Evolutionary conservation across 2,329 filamentous ascomycete genomes (phyloP).

Genomic region (Aspergillus intermedius): DNA sequence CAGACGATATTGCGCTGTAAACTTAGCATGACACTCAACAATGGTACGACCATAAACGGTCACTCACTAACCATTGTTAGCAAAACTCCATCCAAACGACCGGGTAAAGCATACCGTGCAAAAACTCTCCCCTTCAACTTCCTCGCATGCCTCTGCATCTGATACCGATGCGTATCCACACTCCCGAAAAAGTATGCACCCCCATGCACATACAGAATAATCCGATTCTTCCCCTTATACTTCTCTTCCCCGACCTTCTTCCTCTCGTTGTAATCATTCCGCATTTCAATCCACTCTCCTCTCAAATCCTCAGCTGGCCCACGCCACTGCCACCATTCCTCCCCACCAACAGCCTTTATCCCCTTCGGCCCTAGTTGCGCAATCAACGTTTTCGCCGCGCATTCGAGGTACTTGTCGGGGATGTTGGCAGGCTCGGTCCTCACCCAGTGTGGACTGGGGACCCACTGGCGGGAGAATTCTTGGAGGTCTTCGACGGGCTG

Average conservation of each 20-base stretch:
- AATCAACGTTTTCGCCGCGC: slow-evolving; percentile 61
- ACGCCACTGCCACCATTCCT: slow-evolving; percentile 86
- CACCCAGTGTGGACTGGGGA: slow-evolving; percentile 84
- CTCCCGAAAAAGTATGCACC: slow-evolving; percentile 95
- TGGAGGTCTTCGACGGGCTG: slow-evolving; percentile 92
- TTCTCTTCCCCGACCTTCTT: slow-evolving; percentile 42
- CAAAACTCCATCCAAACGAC: not conserved
- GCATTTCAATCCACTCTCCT: slow-evolving; percentile 97
- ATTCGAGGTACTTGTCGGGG: slow-evolving; percentile 54
- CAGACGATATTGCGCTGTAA: slow-evolving; percentile 65
- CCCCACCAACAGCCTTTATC: slow-evolving; percentile 68
- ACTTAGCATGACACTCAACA: not conserved
- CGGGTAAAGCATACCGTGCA: slow-evolving; percentile 49
- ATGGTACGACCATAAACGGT: not conserved
- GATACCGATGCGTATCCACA: slow-evolving; percentile 94
- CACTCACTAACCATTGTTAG: slow-evolving; percentile 21
- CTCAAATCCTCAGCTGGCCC: slow-evolving; percentile 58
- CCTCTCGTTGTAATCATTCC: slow-evolving; percentile 66
- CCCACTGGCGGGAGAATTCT: slow-evolving; percentile 84
- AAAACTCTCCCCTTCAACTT: slow-evolving; percentile 88
- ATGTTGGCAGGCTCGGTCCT: slow-evolving; percentile 66
- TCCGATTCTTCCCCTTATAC: slow-evolving; percentile 56
- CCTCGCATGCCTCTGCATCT: slow-evolving; percentile 90
- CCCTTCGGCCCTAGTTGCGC: slow-evolving; percentile 73
- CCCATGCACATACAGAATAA: slow-evolving; percentile 92